Evolutionary conservation across 768 basidiomycete genomes (phyloP).

Genomic region (Phallus indusiatus): DNA sequence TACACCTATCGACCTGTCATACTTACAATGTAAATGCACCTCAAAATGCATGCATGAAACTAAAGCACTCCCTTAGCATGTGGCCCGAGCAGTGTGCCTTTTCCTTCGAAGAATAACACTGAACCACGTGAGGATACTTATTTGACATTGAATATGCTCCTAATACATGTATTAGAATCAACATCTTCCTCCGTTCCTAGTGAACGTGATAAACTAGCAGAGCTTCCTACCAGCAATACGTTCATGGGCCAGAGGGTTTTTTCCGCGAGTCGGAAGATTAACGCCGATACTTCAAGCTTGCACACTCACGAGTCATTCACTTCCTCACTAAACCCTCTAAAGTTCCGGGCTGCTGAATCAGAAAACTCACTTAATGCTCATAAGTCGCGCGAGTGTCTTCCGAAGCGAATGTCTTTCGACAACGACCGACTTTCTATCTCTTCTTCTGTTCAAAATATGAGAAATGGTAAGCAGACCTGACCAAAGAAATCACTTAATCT

Average conservation of each 20-base stretch:
- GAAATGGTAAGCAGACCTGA: slow-evolving; percentile 34
- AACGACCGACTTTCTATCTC: slow-evolving; percentile 37
- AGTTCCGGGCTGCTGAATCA: not conserved
- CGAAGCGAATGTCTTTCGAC: slow-evolving; percentile 44
- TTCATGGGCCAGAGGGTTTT: not conserved
- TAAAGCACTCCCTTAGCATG: not conserved
- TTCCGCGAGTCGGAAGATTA: not conserved
- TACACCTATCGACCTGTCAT: no score
- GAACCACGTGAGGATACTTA: not conserved
- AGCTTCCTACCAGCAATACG: not conserved
- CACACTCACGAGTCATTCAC: slow-evolving; percentile 4
- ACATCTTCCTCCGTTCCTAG: slow-evolving; percentile 2
- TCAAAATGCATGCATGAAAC: no score
- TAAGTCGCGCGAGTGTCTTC: not conserved
- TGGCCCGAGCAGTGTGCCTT: not conserved
- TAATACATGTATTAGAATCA: not conserved
- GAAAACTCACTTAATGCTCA: not conserved
- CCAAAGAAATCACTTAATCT: slow-evolving; percentile 22
- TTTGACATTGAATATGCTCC: not conserved
- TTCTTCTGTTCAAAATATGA: slow-evolving; percentile 26
- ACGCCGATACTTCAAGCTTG: not conserved
- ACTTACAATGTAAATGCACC: no score
- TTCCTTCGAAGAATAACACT: not conserved
- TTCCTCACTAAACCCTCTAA: not conserved
- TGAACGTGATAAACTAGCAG: slow-evolving; percentile 4